Evolutionary conservation across 441 rosid species (phyloP).

Genomic region (Euphorbia schlechtendalii): DNA sequence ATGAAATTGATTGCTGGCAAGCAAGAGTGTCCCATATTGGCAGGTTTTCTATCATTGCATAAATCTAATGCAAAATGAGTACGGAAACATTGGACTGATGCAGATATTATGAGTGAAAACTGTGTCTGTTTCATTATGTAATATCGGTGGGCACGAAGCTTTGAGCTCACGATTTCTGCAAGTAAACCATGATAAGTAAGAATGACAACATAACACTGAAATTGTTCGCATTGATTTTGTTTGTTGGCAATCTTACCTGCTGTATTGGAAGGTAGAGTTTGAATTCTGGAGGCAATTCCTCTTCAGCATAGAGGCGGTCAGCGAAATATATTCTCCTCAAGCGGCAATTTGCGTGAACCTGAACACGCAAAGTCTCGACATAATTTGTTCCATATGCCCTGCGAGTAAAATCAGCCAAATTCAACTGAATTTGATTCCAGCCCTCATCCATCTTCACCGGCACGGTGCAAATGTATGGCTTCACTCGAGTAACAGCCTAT

Average conservation of each 20-base stretch:
- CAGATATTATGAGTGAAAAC: neutral
- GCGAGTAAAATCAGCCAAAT: slow-evolving; percentile 80
- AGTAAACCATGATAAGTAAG: neutral
- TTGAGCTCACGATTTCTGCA: slow-evolving; percentile 35
- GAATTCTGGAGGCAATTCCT: slow-evolving; percentile 95
- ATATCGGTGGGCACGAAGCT: neutral
- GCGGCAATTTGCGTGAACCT: slow-evolving; percentile 92
- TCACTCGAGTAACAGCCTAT: slow-evolving; percentile 85
- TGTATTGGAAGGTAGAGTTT: slow-evolving; percentile 84
- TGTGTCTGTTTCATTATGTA: neutral
- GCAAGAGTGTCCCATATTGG: neutral
- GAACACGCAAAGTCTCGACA: slow-evolving; percentile 89
- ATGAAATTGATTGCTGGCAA: neutral
- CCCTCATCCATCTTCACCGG: slow-evolving; percentile 95
- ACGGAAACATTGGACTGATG: neutral
- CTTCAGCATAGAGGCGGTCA: slow-evolving; percentile 85
- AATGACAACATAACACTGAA: neutral
- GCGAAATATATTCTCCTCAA: slow-evolving; percentile 87
- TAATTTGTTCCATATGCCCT: slow-evolving; percentile 96
- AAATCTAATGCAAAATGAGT: neutral
- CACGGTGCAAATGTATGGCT: slow-evolving; percentile 95
- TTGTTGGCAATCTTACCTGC: slow-evolving; percentile 42
- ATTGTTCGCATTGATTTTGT: neutral
- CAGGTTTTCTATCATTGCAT: neutral
- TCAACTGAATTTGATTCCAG: slow-evolving; percentile 94